Base-by-base conservation (phyloP, 352 stramenopile species). In the Pythium aquatile region DNA sequence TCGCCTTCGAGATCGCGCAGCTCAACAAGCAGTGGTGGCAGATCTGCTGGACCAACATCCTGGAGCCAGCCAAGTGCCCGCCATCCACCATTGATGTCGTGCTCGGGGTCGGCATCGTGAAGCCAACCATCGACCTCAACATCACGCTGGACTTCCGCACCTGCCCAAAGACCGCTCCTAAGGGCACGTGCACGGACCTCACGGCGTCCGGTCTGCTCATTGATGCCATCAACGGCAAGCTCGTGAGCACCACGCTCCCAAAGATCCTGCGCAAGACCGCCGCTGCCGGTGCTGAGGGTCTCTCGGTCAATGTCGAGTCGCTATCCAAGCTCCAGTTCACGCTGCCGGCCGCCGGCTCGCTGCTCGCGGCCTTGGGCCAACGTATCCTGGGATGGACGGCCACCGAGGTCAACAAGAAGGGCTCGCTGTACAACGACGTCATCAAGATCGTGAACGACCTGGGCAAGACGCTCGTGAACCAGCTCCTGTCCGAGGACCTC, bases 401-500 rank as follows among this genome's bases (percentile, higher is more conserved):
- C 6, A 66, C 74, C 14, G 62, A 77, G 51, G 55, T 87, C 58
- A 87, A 88, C 77, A 85, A 86, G 72, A 88, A 85, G 77, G 73
- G 72, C 55, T 68, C 76, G 54, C 66, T 77, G 47, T 88, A 88
- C 75, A 80, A 72, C 16, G 69, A 69, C 47, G 74, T 78, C 61
- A 80, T 78, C 61, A 59, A 66, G 17, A 58, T 85, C 58, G 48
- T 81, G 48, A 64, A 83, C 56, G 70, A 55, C 46, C 49, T 83
- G 28, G 37, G 74, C 65, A 77, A 81, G 56, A 79, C 73, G 53
- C 63, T 84, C n/a, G 52, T 85, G 29, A 88, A 86, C 75, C 71
- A 77, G 40, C 26, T 83, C 33, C 66, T 88, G 47, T 62, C 44
- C 5, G 66, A 70, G 35, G 52, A 74, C 46, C 58, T 88, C 65